Base-by-base conservation (phyloP, 2,329 filamentous ascomycete genomes). In the Fusarium anguioides region DNA sequence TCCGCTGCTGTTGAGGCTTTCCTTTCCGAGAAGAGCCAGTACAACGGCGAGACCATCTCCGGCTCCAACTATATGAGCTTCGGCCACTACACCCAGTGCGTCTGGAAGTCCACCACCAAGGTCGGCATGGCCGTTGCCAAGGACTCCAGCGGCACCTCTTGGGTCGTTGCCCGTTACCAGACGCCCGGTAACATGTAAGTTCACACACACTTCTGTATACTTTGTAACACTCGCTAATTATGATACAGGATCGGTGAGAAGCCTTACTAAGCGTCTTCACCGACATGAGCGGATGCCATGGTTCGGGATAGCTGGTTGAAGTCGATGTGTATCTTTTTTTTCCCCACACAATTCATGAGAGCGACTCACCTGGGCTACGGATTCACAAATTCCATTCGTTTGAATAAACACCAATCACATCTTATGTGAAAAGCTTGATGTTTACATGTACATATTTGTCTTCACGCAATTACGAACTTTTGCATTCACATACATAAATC, bases 71-170 rank as follows among this genome's bases (percentile, higher is more conserved):
- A 67, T 69, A 24, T 46, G 46, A 37, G 17, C 18, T 73, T 70
- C 36, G 70, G 70, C 29, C 70, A 72, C 64, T 72, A 72, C 68
- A 72, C 70, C 24, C 70, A 72, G 55, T 58, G 61, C 41, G 45
- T 72, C 52, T 72, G 70, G 70, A 69, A 69, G 56, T 42, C 60
- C 36, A 72, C 70, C 60, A 69, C 59, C 60, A 73, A 70, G 66
- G 64, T 72, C 64, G 70, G 66, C 27, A 72, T 72, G 66, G 70
- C 66, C 17, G 39, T 59, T 17, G 57, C 68, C 42, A 58, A 46
- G 42, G 50, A 62, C 49, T 51, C 18, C 27, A 51, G 60, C 47
- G 70, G 70, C 20, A 36, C 55, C n/a, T 53, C 50, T n/a, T 72
- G 56, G 36, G 69, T 72, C 11, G 70, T 72, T 45, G 70, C 60